A percentile compares a stretch with the other conserved stretches of the same genome.
Evolutionary conservation across 441 rosid genomes (phyloP).

Genomic region (Euphorbia celastroides): DNA sequence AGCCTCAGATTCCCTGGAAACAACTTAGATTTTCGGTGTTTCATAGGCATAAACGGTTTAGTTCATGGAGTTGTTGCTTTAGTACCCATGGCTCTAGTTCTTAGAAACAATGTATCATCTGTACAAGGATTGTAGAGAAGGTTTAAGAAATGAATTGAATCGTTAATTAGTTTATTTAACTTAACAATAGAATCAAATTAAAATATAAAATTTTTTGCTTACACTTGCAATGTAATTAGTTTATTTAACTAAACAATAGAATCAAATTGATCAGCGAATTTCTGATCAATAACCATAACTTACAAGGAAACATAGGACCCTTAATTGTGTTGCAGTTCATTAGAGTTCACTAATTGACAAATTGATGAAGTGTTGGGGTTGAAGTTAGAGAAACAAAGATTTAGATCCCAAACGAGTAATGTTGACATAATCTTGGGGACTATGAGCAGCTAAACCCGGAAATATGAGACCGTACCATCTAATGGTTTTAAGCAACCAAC

Average conservation of each 20-base stretch:
- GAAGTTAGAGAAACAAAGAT: background rate
- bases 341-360: background rate
- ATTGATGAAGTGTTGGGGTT: background rate
- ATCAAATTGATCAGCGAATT: background rate
- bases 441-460: conserved; percentile 12
- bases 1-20: conserved; percentile 31
- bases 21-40: conserved; percentile 32
- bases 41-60: conserved; percentile 27
- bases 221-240: background rate
- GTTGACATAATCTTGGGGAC: conserved; percentile 13
- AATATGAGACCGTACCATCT: conserved; percentile 10
- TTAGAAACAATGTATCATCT: background rate
- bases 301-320: background rate
- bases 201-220: no score
- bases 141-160: no score
- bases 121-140: no score
- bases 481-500: conserved; percentile 1
- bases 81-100: conserved; percentile 37
- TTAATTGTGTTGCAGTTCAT: background rate
- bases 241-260: background rate
- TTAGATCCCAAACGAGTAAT: background rate
- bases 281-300: background rate
- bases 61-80: conserved; percentile 57
- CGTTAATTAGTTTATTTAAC: no score
- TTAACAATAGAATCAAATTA: no score